Evolutionary conservation across 805 yeast genomes (phyloP), one percentile per base, ranked within the genome.

Genomic region (Ogataea dorogensis): DNA sequence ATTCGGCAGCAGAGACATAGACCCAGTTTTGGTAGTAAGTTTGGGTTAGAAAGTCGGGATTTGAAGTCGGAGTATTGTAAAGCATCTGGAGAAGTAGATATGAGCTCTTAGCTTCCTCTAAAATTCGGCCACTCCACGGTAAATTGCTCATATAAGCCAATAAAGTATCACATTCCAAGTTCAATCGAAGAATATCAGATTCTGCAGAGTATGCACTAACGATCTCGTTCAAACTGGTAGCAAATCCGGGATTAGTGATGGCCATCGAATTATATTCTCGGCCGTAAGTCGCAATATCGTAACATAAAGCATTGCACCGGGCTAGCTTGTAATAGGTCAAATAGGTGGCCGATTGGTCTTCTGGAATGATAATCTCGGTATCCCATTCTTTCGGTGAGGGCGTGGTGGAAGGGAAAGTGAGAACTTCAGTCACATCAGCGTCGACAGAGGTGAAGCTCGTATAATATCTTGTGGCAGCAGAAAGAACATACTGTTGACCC

Each of bases 311-410:
- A 24, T 36, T 36, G 27, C 44, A 40, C 17, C 28, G 14, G 17
- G 44, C 44, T 21, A 36, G 19, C 16, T 35, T 32, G 35, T 40
- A 40, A 17, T 27, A 25, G 10, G 28, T 15, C n/a, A 27, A 7
- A 26, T 28, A 28, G 2, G 31, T 26, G 5, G 29, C 31, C n/a
- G 33, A 24, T 15, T 27, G 24, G 22, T 32, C 25, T 13, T 21
- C 22, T 6, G 36, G 38, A 12, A 40, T 32, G 19, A 40, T 36
- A 9, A 40, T 29, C 16, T 40, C 44, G 7, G 44, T 40, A 18
- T 40, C 38, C 33, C 34, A 38, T 7, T 8, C 7, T 12, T 30
- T 17, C 18, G 17, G 11, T 5, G 25, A 12, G 3, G 34, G 31
- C 7, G 33, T 24, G 4, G 23, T n/a, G 21, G 30, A 16, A 3